Conservation (phyloP, 148 eudicot species). For the Spergularia bocconei region DNA sequence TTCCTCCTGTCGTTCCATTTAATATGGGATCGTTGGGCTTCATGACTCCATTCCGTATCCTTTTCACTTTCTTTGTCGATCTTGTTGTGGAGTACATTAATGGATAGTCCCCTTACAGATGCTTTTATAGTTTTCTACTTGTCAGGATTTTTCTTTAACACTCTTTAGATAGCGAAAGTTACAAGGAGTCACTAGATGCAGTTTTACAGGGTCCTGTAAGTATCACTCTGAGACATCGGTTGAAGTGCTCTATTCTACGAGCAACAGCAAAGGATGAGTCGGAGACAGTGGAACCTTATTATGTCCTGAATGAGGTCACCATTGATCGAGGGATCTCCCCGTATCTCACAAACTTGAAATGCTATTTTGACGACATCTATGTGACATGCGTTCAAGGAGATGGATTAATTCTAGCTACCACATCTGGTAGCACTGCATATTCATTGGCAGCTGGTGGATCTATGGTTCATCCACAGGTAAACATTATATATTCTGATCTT, state of each 20-base stretch:
- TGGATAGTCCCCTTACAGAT: neutral
- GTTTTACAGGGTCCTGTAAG: constrained; percentile 76
- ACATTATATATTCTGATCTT: too few species aligned
- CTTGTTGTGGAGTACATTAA: neutral
- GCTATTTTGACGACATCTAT: constrained; percentile 83
- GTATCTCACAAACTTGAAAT: constrained; percentile 84
- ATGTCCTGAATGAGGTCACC: constrained; percentile 91
- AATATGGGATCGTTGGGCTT: constrained; percentile 94
- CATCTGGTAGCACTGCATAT: constrained; percentile 98
- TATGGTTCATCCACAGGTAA: constrained; percentile 98
- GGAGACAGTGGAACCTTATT: constrained; percentile 73
- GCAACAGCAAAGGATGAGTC: constrained; percentile 65
- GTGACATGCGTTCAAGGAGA: constrained; percentile 98
- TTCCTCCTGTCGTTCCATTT: constrained; percentile 89
- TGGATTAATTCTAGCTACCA: constrained; percentile 85
- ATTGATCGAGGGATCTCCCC: constrained; percentile 94
- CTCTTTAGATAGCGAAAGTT: constrained; percentile 72
- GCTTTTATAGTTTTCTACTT: neutral
- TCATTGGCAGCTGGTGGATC: constrained; percentile 99
- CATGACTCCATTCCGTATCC: constrained; percentile 99
- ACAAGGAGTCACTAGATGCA: constrained; percentile 69
- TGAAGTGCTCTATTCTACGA: constrained; percentile 76
- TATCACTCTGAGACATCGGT: constrained; percentile 81
- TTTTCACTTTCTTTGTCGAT: constrained; percentile 13
- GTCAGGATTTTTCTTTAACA: constrained; percentile 44